Evolutionary conservation across 2,329 filamentous ascomycete genomes (phyloP).

Genomic region (Clarireedia hainanense): DNA sequence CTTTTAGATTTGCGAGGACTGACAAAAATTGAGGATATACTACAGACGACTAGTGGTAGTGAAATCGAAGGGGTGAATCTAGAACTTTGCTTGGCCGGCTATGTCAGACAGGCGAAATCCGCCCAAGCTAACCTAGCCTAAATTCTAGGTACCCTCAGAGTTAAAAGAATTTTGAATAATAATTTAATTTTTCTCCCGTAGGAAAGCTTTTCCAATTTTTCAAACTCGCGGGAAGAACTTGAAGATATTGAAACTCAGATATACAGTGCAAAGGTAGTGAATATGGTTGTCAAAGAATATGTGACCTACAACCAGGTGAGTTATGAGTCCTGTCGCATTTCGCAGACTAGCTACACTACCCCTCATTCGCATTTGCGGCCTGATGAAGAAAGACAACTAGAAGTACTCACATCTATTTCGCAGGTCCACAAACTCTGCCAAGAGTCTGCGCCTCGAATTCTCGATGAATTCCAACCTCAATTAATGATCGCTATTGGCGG

Average conservation of each 20-base stretch:
- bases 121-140: not conserved
- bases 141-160: not conserved
- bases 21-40: no score
- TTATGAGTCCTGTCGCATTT: constrained; percentile 9
- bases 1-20: no score
- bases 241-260: no score
- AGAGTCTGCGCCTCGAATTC: constrained; percentile 70
- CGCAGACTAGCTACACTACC: not conserved
- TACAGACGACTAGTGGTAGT: no score
- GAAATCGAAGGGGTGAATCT: no score
- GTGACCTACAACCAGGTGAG: constrained; percentile 87
- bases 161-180: not conserved
- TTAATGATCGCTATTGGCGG: constrained; percentile 98
- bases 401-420: constrained; percentile 2
- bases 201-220: no score
- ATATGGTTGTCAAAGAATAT: constrained; percentile 79
- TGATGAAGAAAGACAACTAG: not conserved
- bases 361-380: not conserved
- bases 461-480: constrained; percentile 80
- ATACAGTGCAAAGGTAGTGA: not conserved
- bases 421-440: constrained; percentile 98
- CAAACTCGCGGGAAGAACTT: no score
- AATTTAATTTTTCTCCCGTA: not conserved
- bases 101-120: not conserved
- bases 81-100: not conserved